A percentile compares a stretch with the other conserved stretches of the same genome.
Conservation (phyloP, 2,329 filamentous ascomycete species). For the Xylaria sp. region DNA sequence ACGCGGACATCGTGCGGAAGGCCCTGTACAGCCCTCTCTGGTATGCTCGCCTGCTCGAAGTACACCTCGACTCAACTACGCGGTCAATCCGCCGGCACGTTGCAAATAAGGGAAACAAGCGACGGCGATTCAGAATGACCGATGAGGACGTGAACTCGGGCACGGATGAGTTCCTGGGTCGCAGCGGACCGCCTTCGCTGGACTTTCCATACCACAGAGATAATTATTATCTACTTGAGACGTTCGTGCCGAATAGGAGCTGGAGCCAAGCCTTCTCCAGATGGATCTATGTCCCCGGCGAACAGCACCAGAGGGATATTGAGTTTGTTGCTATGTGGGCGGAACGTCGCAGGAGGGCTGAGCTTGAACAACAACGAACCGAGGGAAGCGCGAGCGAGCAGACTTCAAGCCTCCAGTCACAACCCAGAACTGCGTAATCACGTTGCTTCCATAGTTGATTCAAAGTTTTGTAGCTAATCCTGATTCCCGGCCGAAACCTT, state of each 20-base stretch:
- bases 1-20: conserved; percentile 57
- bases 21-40: conserved; percentile 61
- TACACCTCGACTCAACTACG: conserved; percentile 59
- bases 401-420: neutral
- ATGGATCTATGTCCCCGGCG: conserved; percentile 61
- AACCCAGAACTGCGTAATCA: neutral
- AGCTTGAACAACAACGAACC: conserved; percentile 16
- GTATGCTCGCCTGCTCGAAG: conserved; percentile 61
- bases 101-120: conserved; percentile 60
- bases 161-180: conserved; percentile 62
- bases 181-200: conserved; percentile 61
- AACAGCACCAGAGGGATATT: conserved; percentile 55
- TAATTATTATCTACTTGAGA: conserved; percentile 68
- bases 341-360: conserved; percentile 33
- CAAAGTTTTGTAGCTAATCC: neutral
- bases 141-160: conserved; percentile 57
- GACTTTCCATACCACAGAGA: conserved; percentile 67
- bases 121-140: conserved; percentile 59
- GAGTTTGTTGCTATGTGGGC: conserved; percentile 47
- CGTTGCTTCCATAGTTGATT: neutral
- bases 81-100: conserved; percentile 59
- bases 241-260: conserved; percentile 66
- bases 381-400: neutral
- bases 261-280: conserved; percentile 59
- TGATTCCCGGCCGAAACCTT: conserved; percentile 1